Evolutionary conservation across 2,329 filamentous ascomycete species (phyloP).

Genomic region (Aspergillus tubingensis): DNA sequence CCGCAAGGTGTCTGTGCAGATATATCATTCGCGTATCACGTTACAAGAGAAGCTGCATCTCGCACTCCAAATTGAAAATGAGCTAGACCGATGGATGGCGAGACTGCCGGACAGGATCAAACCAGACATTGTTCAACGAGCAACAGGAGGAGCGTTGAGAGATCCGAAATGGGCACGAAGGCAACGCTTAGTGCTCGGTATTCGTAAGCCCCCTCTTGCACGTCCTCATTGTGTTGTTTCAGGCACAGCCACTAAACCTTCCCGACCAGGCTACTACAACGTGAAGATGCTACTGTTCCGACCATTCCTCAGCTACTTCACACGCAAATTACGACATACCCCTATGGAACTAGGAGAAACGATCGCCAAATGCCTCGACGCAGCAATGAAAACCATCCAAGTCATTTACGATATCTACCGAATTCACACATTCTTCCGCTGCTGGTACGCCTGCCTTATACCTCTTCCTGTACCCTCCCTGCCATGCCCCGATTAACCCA

Average conservation of each 20-base stretch:
- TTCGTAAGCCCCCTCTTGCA: constrained; percentile 31
- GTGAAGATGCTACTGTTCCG: constrained; percentile 45
- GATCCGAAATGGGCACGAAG: constrained; percentile 43
- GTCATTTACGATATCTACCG: constrained; percentile 44
- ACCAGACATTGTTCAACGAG: constrained; percentile 29
- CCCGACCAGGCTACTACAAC: constrained; percentile 39
- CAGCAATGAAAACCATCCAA: constrained; percentile 43
- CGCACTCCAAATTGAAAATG: constrained; percentile 39
- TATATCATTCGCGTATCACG: constrained; percentile 40
- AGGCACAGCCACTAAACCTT: background rate
- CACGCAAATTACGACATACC: constrained; percentile 29
- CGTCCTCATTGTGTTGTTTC: background rate
- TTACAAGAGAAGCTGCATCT: constrained; percentile 39
- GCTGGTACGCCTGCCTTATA: constrained; percentile 34
- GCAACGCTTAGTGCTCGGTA: constrained; percentile 42
- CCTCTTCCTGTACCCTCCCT: background rate
- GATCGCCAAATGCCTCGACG: constrained; percentile 41
- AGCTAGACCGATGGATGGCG: constrained; percentile 40
- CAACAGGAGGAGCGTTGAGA: constrained; percentile 30
- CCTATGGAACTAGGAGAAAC: constrained; percentile 32
- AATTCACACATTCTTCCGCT: constrained; percentile 44
- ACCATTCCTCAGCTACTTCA: constrained; percentile 37
- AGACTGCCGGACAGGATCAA: constrained; percentile 35
- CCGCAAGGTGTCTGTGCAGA: constrained; percentile 42
- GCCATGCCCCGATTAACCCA: background rate